phyloP scores from a whole-genome alignment of 2,329 filamentous ascomycete genomes.

The Fusarium piperis region DNA sequence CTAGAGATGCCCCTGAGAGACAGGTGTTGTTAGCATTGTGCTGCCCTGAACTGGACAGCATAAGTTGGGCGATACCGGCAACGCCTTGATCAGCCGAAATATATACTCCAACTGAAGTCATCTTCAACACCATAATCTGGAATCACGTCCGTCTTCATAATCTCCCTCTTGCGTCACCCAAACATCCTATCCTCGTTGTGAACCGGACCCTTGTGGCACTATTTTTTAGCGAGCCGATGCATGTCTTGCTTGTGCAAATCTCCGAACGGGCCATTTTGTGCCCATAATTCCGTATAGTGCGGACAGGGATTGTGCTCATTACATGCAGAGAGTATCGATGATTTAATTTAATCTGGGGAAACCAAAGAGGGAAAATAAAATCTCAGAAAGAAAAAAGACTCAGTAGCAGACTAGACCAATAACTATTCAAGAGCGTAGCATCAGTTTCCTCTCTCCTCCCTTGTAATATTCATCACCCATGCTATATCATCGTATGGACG shows the following conservation, averaged over 20 bases:
- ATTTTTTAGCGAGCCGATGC: background rate
- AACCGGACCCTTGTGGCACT: background rate
- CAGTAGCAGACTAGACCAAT: background rate
- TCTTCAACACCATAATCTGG: background rate
- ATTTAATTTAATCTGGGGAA: constrained; percentile 1
- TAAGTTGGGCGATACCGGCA: background rate
- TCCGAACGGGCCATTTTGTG: background rate
- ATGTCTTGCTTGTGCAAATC: background rate
- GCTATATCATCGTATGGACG: background rate
- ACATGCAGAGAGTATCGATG: background rate
- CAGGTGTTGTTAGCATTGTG: constrained; percentile 6
- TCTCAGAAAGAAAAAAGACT: background rate
- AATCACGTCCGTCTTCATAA: background rate
- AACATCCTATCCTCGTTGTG: background rate
- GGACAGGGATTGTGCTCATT: background rate
- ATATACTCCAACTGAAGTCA: background rate
- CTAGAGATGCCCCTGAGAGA: background rate
- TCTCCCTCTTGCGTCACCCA: background rate
- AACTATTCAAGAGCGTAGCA: background rate
- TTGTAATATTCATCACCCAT: background rate
- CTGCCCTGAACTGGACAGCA: background rate
- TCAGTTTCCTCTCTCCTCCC: background rate
- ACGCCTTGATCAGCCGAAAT: background rate
- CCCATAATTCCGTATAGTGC: background rate
- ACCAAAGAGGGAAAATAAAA: background rate